phyloP scores from a whole-genome alignment of 2,329 filamentous ascomycete genomes.

The Malbranchea cinnamomea region DNA sequence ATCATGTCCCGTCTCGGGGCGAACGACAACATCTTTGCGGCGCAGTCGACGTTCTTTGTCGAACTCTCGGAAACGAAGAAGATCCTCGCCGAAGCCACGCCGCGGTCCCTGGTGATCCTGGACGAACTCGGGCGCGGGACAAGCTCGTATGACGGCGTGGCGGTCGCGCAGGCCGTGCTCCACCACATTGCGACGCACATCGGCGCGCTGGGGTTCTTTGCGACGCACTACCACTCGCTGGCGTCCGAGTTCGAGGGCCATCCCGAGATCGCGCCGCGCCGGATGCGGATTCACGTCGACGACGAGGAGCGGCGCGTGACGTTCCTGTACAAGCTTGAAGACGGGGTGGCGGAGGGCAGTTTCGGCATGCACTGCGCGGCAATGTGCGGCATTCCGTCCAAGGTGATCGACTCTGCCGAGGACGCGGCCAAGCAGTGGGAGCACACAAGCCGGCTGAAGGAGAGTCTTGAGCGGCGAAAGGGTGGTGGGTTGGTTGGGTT shows the following conservation, averaged over 20 bases:
- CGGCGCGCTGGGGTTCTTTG: conserved; percentile 90
- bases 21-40: conserved; percentile 97
- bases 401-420: conserved; percentile 76
- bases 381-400: conserved; percentile 85
- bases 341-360: conserved; percentile 85
- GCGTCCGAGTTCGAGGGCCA: conserved; percentile 82
- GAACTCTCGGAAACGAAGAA: conserved; percentile 97
- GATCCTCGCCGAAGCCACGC: conserved; percentile 85
- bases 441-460: conserved; percentile 79
- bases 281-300: conserved; percentile 94
- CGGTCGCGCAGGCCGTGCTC: conserved; percentile 91
- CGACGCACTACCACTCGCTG: conserved; percentile 91
- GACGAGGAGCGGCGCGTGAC: conserved; percentile 74
- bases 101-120: conserved; percentile 86
- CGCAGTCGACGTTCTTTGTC: conserved; percentile 96
- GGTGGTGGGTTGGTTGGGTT: conserved; percentile 69
- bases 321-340: conserved; percentile 86
- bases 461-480: conserved; percentile 69
- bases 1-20: conserved; percentile 98
- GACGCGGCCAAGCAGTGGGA: conserved; percentile 85
- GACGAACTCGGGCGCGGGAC: conserved; percentile 94
- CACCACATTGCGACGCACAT: conserved; percentile 90
- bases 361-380: conserved; percentile 98
- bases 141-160: conserved; percentile 88
- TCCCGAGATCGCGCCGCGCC: conserved; percentile 68